Base-by-base conservation (phyloP, 257 asterid species). In the Gentiana macrophylla region DNA sequence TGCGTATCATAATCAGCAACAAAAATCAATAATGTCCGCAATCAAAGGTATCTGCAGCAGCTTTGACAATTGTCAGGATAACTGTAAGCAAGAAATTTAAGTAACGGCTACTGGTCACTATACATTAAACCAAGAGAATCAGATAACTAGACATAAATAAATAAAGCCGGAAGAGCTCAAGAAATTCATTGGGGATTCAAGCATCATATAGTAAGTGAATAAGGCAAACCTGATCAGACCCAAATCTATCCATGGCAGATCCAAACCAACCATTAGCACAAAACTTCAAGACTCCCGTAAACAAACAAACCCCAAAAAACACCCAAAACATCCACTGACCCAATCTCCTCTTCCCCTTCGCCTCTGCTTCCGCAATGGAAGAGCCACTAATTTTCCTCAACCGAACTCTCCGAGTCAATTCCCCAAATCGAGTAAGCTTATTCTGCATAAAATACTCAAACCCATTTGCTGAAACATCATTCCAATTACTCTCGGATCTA, bases 261-360 rank as follows among this genome's bases (percentile, higher is more conserved):
- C 97, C 98, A 70, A 92, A 79, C 97, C 98, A 92, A 0, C 97
- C 95, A 69, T 73, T 76, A 49, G 86, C 97, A 74, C 84, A 88
- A 76, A 92, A 79, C 94, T 83, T 92, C 55, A 85, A 66, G 66
- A 85, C 74, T 43, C 95, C 97, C 62, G 76, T 32, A 76, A 91
- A 87, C 62, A 91, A 76, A 69, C 93, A 87, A 65, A 72, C 55
- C 56, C 97, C 97, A 68, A 94, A 83, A n/a, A 91, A 84, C 69
- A 76, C 63, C 34, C 81, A 64, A 67, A 91, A 91, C 95, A 88
- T 78, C 82, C 82, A 88, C 12, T 85, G 94, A 59, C 95, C 91
- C 72, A 80, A 47, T 64, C 76, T 85, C 37, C 70, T 83, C 88
- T 65, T 85, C 59, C 66, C n/a, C 62, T 80, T 87, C 56, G 79